These are phyloP conservation scores for Trichosporon inkin DNA, from an alignment of 1,284 basidiomycete genomes.

Conservation along the genomic window DNA sequence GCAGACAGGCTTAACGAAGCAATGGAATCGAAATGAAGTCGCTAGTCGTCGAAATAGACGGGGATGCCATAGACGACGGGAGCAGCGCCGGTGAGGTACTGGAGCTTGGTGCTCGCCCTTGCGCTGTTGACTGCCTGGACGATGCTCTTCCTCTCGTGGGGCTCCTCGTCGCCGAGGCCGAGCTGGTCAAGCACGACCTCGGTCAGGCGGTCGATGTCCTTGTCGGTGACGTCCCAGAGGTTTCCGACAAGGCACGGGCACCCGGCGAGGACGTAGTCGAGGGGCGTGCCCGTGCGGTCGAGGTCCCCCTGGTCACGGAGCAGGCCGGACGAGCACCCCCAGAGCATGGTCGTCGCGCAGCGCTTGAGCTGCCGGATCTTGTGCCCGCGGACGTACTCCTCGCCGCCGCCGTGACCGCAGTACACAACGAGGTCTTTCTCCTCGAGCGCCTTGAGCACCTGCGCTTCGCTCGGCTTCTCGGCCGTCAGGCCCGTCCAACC, in stretches of 20 bases:
- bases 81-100: conserved; percentile 92
- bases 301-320: conserved; percentile 88
- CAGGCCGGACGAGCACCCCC: conserved; percentile 94
- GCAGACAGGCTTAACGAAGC: background rate
- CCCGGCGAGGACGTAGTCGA: conserved; percentile 92
- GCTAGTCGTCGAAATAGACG: conserved; percentile 23
- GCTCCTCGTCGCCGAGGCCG: conserved; percentile 52
- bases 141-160: conserved; percentile 41
- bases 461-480: conserved; percentile 70
- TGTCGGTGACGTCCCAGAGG: conserved; percentile 97
- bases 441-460: conserved; percentile 67
- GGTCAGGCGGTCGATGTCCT: conserved; percentile 90
- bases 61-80: conserved; percentile 94
- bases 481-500: conserved; percentile 85
- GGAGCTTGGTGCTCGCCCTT: conserved; percentile 76
- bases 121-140: conserved; percentile 75
- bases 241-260: conserved; percentile 91
- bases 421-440: conserved; percentile 84
- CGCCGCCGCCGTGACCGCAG: conserved; percentile 93
- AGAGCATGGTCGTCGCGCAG: conserved; percentile 93
- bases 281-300: conserved; percentile 84
- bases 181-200: conserved; percentile 75
- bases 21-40: background rate
- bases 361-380: conserved; percentile 71
- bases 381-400: conserved; percentile 86